phyloP scores from a whole-genome alignment of 768 basidiomycete species.

The Naganishia friedmannii region DNA sequence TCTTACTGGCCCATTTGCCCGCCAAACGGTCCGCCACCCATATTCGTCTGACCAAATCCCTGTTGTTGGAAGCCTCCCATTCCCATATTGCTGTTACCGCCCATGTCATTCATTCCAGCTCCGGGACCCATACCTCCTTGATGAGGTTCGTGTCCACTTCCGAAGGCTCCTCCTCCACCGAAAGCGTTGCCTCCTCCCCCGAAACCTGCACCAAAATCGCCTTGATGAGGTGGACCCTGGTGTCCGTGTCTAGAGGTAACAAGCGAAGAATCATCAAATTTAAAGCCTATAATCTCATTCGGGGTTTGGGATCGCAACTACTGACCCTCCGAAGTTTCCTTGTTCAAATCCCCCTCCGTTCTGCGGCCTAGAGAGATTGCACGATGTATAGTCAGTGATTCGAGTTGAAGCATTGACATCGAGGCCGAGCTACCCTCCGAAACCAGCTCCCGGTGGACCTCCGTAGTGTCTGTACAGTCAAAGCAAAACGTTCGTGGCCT shows the following conservation, averaged over 20 bases:
- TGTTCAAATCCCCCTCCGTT: not conserved
- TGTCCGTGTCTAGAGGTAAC: not conserved
- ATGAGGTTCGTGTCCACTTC: no score
- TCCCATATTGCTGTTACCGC: not conserved
- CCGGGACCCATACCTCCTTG: no score
- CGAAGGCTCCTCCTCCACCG: not conserved
- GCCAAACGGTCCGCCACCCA: no score
- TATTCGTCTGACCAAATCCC: no score
- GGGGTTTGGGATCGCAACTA: no score
- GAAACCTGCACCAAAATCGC: not conserved
- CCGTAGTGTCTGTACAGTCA: not conserved
- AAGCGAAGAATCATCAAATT: no score
- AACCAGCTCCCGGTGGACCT: not conserved
- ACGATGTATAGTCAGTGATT: no score
- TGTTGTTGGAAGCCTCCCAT: no score
- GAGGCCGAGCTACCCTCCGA: no score
- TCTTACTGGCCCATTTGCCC: not conserved
- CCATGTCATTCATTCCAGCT: not conserved
- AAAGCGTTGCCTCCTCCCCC: not conserved
- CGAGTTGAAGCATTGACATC: no score
- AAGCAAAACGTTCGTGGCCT: not conserved
- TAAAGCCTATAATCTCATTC: no score
- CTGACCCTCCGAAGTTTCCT: no score
- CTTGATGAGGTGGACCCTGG: not conserved
- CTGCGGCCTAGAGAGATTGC: not conserved